Percentiles rank a stretch among this genome's conserved stretches.
phyloP scores from a whole-genome alignment of 495 filamentous ascomycete genomes.

The Baudoinia panamericana region DNA sequence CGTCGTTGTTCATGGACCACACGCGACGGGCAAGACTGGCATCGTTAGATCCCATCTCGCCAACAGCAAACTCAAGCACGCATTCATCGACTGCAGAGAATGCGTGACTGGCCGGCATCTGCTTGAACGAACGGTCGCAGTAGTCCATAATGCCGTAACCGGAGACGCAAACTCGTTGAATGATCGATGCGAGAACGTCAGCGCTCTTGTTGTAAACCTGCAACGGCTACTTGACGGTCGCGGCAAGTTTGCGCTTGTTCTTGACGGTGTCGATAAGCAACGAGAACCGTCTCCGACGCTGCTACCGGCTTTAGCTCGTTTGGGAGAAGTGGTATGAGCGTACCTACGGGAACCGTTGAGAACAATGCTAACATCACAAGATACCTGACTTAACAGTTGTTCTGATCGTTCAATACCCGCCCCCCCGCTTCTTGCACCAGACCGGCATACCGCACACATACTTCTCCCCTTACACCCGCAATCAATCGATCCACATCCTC shows the following conservation, averaged over 20 bases:
- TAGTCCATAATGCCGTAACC: constrained; percentile 32
- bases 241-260: constrained; percentile 61
- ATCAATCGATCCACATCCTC: constrained; percentile 64
- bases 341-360: background rate
- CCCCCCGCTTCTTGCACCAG: constrained; percentile 55
- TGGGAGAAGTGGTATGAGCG: constrained; percentile 55
- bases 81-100: constrained; percentile 66
- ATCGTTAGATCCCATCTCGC: constrained; percentile 53
- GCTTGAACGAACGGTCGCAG: constrained; percentile 50
- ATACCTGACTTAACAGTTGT: constrained; percentile 67
- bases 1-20: constrained; percentile 71
- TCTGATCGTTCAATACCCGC: constrained; percentile 63
- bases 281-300: constrained; percentile 67
- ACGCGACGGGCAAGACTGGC: constrained; percentile 79
- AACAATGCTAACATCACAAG: constrained; percentile 32
- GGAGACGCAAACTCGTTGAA: constrained; percentile 34
- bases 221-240: constrained; percentile 35
- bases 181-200: constrained; percentile 59
- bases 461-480: constrained; percentile 74
- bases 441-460: constrained; percentile 64
- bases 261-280: constrained; percentile 86
- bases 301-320: constrained; percentile 63
- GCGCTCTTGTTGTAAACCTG: constrained; percentile 58
- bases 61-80: constrained; percentile 42
- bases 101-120: constrained; percentile 85